These are phyloP conservation scores for Lanzia echinophila DNA, from an alignment of 2,329 filamentous ascomycete genomes.

Conservation along the genomic window DNA sequence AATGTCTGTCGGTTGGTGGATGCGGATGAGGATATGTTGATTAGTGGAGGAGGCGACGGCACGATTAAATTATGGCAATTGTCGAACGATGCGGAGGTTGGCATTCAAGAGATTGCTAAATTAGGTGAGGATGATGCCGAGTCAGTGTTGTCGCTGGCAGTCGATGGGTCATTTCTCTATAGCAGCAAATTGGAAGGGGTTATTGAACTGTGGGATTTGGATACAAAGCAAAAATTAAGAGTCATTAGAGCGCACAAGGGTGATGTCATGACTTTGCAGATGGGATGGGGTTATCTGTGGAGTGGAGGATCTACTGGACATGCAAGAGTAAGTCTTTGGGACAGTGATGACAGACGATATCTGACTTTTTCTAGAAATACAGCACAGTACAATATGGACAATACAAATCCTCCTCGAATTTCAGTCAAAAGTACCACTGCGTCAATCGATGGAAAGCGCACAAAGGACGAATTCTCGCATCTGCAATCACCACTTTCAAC, in stretches of 20 bases:
- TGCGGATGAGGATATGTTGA: conserved; percentile 69
- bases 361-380: conserved; percentile 46
- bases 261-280: conserved; percentile 80
- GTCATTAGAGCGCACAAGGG: conserved; percentile 75
- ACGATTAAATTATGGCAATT: conserved; percentile 92
- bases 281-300: conserved; percentile 79
- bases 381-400: conserved; percentile 58
- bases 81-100: conserved; percentile 44
- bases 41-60: conserved; percentile 90
- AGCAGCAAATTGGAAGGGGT: conserved; percentile 81
- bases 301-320: conserved; percentile 86
- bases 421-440: conserved; percentile 77
- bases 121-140: conserved; percentile 55
- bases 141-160: conserved; percentile 68
- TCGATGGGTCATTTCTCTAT: conserved; percentile 90
- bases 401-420: conserved; percentile 41
- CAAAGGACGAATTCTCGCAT: conserved; percentile 79
- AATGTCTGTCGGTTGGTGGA: conserved; percentile 62
- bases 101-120: conserved; percentile 62
- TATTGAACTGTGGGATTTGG: conserved; percentile 93
- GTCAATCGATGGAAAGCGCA: conserved; percentile 77
- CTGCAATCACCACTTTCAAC: conserved; percentile 64
- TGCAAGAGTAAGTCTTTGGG: conserved; percentile 56
- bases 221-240: conserved; percentile 83
- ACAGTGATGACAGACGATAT: background rate